phyloP scores from a whole-genome alignment of 805 yeast species.

The Yarrowia sp. region DNA sequence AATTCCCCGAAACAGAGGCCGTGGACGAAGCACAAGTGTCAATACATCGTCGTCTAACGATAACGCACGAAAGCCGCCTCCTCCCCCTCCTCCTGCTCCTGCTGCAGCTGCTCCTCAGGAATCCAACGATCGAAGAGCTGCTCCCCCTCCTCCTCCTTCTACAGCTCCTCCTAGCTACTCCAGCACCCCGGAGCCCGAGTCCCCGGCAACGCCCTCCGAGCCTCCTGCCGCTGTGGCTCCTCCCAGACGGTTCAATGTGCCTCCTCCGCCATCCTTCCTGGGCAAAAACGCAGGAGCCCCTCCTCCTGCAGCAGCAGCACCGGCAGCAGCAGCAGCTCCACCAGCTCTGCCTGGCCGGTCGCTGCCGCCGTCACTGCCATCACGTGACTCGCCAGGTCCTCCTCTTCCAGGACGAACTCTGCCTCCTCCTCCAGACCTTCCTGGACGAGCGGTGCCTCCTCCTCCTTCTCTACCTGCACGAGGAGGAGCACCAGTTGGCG shows the following conservation, averaged over 20 bases:
- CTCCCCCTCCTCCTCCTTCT: conserved; percentile 32
- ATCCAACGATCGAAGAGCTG: conserved; percentile 25
- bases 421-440: conserved; percentile 29
- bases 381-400: conserved; percentile 31
- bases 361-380: conserved; percentile 20
- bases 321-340: conserved; percentile 33
- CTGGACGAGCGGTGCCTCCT: conserved; percentile 25
- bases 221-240: conserved; percentile 19
- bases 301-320: conserved; percentile 30
- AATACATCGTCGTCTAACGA: conserved; percentile 32
- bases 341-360: conserved; percentile 30
- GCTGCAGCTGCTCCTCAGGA: conserved; percentile 28
- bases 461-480: conserved; percentile 29
- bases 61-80: conserved; percentile 33
- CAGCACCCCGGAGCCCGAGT: conserved; percentile 32
- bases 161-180: conserved; percentile 29
- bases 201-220: conserved; percentile 33
- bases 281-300: conserved; percentile 27
- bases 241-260: conserved; percentile 24
- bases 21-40: conserved; percentile 27
- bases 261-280: conserved; percentile 26
- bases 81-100: conserved; percentile 28
- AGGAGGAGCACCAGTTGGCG: conserved; percentile 11
- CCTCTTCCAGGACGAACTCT: conserved; percentile 29
- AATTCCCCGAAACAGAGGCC: conserved; percentile 55